Evolutionary conservation across 176 grass and related monocot species (phyloP), one percentile per base, ranked within the genome.

Genomic region (Paspalum vaginatum): DNA sequence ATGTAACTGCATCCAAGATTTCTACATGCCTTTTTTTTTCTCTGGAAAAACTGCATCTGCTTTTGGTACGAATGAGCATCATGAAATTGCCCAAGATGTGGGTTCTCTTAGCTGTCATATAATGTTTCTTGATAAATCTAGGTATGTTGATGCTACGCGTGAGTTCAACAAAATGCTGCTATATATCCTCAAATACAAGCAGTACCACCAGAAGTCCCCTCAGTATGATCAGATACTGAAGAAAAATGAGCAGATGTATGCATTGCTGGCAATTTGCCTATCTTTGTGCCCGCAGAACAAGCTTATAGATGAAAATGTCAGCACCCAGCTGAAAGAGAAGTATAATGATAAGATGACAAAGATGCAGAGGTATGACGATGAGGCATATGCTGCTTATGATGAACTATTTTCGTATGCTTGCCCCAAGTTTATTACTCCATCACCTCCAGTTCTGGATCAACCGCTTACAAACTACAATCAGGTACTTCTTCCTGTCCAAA

Each of bases 171-270:
- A 99, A 72, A 95, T 99, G 69, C 90, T 99, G 44, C 82, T 95
- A 2, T 95, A 99, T 79, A 93, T 99, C 83, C 77, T 99, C 38
- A 99, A 95, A 85, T 95, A 84, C 71, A 99, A 95, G 71, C 96
- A 99, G 64, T 99, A 91, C 81, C 96, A 99, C 67, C 93, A 95
- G 70, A 99, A 95, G 55, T 95, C 96, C 9, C 88, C 96, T 51
- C 96, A 99, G 55, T 99, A 95, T 75, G 96, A 97, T 75, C 94
- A 97, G 77, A 94, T 97, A 76, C 70, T 97, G 13, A 97, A 97
- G 87, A 97, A 97, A 91, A 99, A 99, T 61, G 96, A 99, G 79
- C 96, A 99, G 82, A 99, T 99, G 96, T 95, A 99, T 79, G 92
- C 96, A 2, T 56, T 95, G 42, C 78, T 99, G 71, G 93, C 96